Evolutionary conservation across 495 filamentous ascomycete genomes (phyloP).

Genomic region (Cercophora samala): DNA sequence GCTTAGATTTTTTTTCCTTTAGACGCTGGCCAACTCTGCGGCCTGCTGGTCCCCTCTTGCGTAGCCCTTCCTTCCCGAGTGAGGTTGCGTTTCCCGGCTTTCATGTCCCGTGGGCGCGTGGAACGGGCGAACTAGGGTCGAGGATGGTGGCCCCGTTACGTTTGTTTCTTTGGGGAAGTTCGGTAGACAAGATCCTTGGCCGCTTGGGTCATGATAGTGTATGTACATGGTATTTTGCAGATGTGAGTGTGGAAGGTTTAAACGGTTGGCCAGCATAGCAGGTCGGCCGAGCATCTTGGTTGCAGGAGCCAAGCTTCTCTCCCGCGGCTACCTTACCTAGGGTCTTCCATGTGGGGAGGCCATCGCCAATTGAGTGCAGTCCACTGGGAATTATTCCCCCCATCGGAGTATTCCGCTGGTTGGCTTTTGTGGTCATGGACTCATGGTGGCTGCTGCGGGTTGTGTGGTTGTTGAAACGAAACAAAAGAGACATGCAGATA

Average conservation of each 20-base stretch:
- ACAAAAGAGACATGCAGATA: background rate
- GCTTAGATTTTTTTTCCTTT: background rate
- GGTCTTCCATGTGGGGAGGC: background rate
- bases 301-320: background rate
- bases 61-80: background rate
- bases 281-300: too few species aligned
- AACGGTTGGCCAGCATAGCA: background rate
- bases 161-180: background rate
- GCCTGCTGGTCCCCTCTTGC: background rate
- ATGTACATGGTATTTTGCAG: background rate
- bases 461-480: background rate
- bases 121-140: background rate
- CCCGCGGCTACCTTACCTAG: background rate
- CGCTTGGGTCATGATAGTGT: too few species aligned
- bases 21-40: background rate
- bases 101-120: background rate
- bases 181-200: background rate
- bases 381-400: background rate
- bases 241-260: background rate
- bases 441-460: background rate
- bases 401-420: background rate
- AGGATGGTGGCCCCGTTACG: background rate
- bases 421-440: background rate
- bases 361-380: background rate
- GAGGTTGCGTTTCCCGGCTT: background rate